Evolutionary conservation across 768 basidiomycete genomes (phyloP).

Genomic region (Rubroboletus pulcherrimus): DNA sequence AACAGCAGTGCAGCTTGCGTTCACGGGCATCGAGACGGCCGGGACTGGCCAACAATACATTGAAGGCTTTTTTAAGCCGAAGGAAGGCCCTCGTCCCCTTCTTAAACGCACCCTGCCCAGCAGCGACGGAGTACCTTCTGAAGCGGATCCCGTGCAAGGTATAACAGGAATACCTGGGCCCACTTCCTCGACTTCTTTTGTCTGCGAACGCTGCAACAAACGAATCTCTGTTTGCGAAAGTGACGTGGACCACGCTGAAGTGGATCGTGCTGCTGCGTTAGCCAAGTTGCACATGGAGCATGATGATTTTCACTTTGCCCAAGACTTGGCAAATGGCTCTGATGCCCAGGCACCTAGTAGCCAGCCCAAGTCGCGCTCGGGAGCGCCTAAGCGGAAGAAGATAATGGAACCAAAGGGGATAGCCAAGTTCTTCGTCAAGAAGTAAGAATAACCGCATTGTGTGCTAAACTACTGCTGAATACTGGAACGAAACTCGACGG

Average conservation of each 20-base stretch:
- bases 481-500: neutral
- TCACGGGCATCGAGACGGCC: constrained; percentile 70
- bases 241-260: constrained; percentile 16
- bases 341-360: constrained; percentile 4
- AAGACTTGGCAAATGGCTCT: constrained; percentile 57
- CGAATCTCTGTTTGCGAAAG: constrained; percentile 35
- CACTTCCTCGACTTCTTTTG: constrained; percentile 36
- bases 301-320: constrained; percentile 85
- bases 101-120: constrained; percentile 41
- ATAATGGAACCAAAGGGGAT: constrained; percentile 36
- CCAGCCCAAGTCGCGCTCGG: constrained; percentile 12
- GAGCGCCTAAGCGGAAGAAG: constrained; percentile 31
- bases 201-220: constrained; percentile 58
- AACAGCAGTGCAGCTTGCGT: constrained; percentile 66
- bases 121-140: constrained; percentile 7
- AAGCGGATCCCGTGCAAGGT: neutral
- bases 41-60: constrained; percentile 84
- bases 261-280: constrained; percentile 34
- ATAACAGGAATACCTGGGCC: neutral
- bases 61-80: constrained; percentile 72
- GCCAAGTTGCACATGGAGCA: constrained; percentile 63
- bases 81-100: constrained; percentile 19
- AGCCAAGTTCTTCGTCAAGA: constrained; percentile 44
- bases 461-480: neutral
- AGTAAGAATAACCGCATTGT: constrained; percentile 16